Base-by-base conservation (phyloP, 2,329 filamentous ascomycete genomes). In the Elsinoe perseae region DNA sequence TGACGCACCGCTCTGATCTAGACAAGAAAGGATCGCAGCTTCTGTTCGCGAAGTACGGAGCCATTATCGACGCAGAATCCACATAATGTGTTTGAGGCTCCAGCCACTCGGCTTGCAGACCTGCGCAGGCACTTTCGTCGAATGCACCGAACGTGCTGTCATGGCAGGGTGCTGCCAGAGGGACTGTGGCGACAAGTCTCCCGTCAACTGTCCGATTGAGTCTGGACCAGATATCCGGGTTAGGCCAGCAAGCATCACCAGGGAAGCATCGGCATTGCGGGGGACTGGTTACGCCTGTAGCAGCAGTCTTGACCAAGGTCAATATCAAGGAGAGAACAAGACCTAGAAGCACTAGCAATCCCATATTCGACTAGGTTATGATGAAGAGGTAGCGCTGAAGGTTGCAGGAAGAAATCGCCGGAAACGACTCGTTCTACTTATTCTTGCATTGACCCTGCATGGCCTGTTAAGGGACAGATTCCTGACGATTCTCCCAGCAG, bases 231-330 rank as follows among this genome's bases (percentile, higher is more conserved):
- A 67, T 65, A 1, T 62, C 44, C 0, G 60, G 20, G 0, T 68
- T 66, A 0, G 82, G 82, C 80, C 81, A 85, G 63, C 72, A 75
- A 1, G 60, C n/a, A 56, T 83, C 77, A 14, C 74, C 75, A 0
- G 81, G 80, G 36, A 77, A 36, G 21, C 27, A 32, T 5, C 28
- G 28, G 28, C 28, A 30, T 30, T 12, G 28, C 12, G 28, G 12
- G 12, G 28, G 12, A n/a, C n/a, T n/a, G n/a, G n/a, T n/a, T n/a
- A n/a, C n/a, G n/a, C n/a, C n/a, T n/a, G n/a, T n/a, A n/a, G n/a
- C n/a, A n/a, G n/a, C n/a, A n/a, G n/a, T n/a, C n/a, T n/a, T n/a
- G n/a, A n/a, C n/a, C n/a, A n/a, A n/a, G n/a, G 28, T 30, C 6
- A 30, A 30, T 12, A 30, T 5, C 28, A 30, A 30, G 12, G 12